These are phyloP conservation scores for Picochlorum costavermella DNA, from an alignment of 139 green algal genomes.

Conservation along the genomic window DNA sequence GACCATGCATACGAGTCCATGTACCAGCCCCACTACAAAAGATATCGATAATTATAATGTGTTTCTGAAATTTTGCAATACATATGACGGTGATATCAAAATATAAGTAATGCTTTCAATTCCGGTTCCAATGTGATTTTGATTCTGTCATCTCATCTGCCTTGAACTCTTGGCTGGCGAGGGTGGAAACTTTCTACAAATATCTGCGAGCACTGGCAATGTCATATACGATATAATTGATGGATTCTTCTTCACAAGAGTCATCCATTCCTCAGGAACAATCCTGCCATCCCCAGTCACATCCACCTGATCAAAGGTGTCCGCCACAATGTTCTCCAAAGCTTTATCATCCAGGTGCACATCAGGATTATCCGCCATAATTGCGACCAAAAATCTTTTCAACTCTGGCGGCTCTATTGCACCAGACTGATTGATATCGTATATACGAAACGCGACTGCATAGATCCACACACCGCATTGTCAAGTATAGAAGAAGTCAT, in stretches of 20 bases:
- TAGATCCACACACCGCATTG: neutral
- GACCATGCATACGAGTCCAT: slow-evolving; percentile 41
- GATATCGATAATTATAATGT: slow-evolving; percentile 22
- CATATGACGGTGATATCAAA: neutral
- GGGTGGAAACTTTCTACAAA: slow-evolving; percentile 17
- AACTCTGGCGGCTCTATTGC: slow-evolving; percentile 52
- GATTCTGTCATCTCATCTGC: too few species aligned
- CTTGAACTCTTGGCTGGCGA: neutral
- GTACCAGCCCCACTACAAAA: slow-evolving; percentile 64
- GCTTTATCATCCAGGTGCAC: slow-evolving; percentile 44
- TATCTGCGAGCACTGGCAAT: slow-evolving; percentile 42
- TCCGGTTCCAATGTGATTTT: neutral
- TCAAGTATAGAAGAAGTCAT: neutral
- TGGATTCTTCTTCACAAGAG: slow-evolving; percentile 40
- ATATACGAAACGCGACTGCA: slow-evolving; percentile 63
- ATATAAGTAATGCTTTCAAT: neutral
- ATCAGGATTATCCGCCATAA: slow-evolving; percentile 58
- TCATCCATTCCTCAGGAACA: slow-evolving; percentile 53
- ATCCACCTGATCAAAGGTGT: slow-evolving; percentile 58
- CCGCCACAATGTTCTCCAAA: slow-evolving; percentile 48
- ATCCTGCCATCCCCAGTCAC: slow-evolving; percentile 49
- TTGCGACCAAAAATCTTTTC: slow-evolving; percentile 47
- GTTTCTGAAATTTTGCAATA: neutral
- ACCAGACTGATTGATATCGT: slow-evolving; percentile 51
- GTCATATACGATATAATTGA: slow-evolving; percentile 65